Evolutionary conservation across 306 rosid genomes (phyloP).

Genomic region (Begonia masoniana): DNA sequence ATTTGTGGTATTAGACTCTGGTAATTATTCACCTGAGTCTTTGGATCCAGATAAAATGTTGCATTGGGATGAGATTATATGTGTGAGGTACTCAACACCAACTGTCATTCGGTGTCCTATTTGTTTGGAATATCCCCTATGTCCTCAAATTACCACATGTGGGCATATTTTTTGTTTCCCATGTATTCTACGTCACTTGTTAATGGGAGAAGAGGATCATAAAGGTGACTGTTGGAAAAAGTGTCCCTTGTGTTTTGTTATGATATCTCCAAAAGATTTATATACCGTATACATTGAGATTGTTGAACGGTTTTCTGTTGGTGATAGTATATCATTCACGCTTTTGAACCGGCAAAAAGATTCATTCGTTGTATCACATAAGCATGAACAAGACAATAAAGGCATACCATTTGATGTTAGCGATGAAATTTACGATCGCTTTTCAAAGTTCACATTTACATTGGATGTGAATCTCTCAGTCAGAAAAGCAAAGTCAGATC

Average conservation of each 20-base stretch:
- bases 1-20: slow-evolving; percentile 74
- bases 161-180: slow-evolving; percentile 97
- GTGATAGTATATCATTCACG: slow-evolving; percentile 53
- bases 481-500: slow-evolving; percentile 68
- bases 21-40: slow-evolving; percentile 40
- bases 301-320: slow-evolving; percentile 50
- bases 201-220: slow-evolving; percentile 81
- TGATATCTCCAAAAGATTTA: slow-evolving; percentile 73
- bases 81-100: slow-evolving; percentile 69
- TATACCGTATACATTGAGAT: slow-evolving; percentile 65
- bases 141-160: slow-evolving; percentile 92
- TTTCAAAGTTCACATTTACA: slow-evolving; percentile 77
- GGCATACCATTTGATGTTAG: slow-evolving; percentile 10
- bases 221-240: slow-evolving; percentile 91
- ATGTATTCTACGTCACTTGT: slow-evolving; percentile 68
- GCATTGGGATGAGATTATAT: slow-evolving; percentile 88
- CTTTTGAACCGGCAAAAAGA: slow-evolving; percentile 61
- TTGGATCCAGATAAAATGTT: slow-evolving; percentile 95
- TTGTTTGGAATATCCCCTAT: slow-evolving; percentile 84
- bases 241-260: slow-evolving; percentile 88
- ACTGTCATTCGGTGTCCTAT: slow-evolving; percentile 77
- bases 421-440: slow-evolving; percentile 41
- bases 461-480: slow-evolving; percentile 81
- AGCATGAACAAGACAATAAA: slow-evolving; percentile 32
- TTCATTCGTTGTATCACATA: slow-evolving; percentile 34